Conservation (phyloP, 169 alveolate genomes). For the Cryptosporidium meleagridis region DNA sequence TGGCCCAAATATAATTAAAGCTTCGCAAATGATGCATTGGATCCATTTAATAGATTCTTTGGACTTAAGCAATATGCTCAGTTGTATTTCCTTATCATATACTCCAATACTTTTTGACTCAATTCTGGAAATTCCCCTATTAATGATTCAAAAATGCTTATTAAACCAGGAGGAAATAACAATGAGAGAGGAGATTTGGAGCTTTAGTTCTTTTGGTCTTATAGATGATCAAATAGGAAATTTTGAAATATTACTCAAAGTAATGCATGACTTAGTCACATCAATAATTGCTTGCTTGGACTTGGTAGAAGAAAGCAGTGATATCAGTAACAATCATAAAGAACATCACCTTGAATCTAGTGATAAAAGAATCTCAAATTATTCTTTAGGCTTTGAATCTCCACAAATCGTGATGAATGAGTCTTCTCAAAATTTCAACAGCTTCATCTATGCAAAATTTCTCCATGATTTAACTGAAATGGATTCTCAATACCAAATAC, state of each 20-base stretch:
- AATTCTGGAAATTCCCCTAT: constrained; percentile 19
- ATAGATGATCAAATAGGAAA: constrained; percentile 9
- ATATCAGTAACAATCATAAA: too few species aligned
- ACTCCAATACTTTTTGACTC: constrained; percentile 47
- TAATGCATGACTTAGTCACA: constrained; percentile 15
- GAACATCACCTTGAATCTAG: background rate
- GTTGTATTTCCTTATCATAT: constrained; percentile 26
- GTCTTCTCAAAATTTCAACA: background rate
- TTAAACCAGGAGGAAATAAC: constrained; percentile 19
- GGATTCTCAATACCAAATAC: constrained; percentile 33
- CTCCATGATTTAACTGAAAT: constrained; percentile 11
- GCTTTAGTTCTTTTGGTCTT: constrained; percentile 9
- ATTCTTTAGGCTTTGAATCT: background rate
- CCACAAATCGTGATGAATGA: background rate
- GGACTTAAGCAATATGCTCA: constrained; percentile 3
- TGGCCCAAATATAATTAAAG: constrained; percentile 63
- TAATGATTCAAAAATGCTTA: constrained; percentile 38
- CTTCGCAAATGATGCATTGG: constrained; percentile 41
- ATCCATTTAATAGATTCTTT: constrained; percentile 9
- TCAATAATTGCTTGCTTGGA: constrained; percentile 21
- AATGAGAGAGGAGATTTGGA: constrained; percentile 47
- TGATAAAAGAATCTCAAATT: background rate
- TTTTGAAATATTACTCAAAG: background rate
- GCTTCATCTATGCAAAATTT: background rate
- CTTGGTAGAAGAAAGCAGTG: background rate